phyloP scores from a whole-genome alignment of 306 rosid genomes.

The Inga oerstediana region DNA sequence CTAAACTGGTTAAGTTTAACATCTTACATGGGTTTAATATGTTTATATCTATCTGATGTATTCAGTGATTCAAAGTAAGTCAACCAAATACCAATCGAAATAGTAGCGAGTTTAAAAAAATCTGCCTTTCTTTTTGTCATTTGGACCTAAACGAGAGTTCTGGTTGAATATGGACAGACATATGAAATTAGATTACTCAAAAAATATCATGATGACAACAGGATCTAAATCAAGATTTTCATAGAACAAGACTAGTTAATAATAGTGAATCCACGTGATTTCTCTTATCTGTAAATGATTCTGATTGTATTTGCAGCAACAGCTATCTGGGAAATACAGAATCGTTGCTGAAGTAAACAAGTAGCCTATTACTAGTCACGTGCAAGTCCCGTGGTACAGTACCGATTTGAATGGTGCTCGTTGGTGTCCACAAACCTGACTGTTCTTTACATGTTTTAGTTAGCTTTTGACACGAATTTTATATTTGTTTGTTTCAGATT shows the following conservation, averaged over 20 bases:
- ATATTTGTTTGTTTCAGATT: not conserved
- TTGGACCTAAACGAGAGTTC: not conserved
- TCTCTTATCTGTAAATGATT: slow-evolving; percentile 32
- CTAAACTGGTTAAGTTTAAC: not conserved
- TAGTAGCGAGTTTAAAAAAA: not conserved
- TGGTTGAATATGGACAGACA: not conserved
- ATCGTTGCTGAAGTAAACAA: slow-evolving; percentile 72
- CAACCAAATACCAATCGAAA: not conserved
- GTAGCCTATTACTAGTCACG: not conserved
- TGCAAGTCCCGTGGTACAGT: not conserved
- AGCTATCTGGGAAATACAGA: slow-evolving; percentile 80
- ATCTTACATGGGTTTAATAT: not conserved
- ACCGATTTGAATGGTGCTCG: not conserved
- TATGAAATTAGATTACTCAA: not conserved
- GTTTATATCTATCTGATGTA: not conserved
- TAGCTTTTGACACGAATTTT: not conserved
- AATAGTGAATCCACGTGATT: not conserved
- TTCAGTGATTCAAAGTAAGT: not conserved
- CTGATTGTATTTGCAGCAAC: slow-evolving; percentile 66
- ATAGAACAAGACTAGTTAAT: not conserved
- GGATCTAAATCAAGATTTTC: not conserved
- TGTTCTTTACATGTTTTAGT: not conserved
- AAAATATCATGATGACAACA: not conserved
- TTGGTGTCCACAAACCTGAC: not conserved
- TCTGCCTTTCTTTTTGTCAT: not conserved